A percentile compares a stretch with the other conserved stretches of the same genome.
Conservation (phyloP, 2,329 filamentous ascomycete genomes). For the Botryotinia convoluta region DNA sequence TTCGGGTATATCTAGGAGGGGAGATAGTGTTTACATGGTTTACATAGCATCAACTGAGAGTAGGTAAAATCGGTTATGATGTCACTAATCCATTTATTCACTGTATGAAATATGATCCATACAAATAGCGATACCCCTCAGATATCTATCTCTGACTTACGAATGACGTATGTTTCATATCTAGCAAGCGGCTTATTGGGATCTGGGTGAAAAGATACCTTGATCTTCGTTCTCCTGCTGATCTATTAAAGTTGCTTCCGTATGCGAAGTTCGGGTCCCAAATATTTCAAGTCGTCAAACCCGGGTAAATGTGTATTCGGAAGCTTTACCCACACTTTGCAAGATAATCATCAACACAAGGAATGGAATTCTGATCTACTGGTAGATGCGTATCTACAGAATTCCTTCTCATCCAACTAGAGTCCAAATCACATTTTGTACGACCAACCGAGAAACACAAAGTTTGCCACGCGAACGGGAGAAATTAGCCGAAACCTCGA, state of each 20-base stretch:
- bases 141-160: neutral
- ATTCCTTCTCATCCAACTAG: neutral
- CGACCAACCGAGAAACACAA: neutral
- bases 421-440: neutral
- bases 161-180: neutral
- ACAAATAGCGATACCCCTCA: neutral
- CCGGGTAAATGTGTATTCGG: neutral
- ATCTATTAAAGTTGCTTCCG: neutral
- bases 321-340: neutral
- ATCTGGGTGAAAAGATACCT: neutral
- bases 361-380: too few species aligned
- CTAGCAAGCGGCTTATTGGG: neutral
- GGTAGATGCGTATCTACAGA: neutral
- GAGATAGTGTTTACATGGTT: neutral
- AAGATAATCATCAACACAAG: neutral
- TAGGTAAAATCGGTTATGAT: neutral
- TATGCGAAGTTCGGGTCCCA: too few species aligned
- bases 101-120: neutral
- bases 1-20: neutral
- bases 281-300: neutral
- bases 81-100: neutral
- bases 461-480: neutral
- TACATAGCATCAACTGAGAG: too few species aligned
- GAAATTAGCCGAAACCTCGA: neutral
- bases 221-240: neutral